phyloP scores from a whole-genome alignment of 2,329 filamentous ascomycete genomes.

The Pseudogymnoascus sp. region DNA sequence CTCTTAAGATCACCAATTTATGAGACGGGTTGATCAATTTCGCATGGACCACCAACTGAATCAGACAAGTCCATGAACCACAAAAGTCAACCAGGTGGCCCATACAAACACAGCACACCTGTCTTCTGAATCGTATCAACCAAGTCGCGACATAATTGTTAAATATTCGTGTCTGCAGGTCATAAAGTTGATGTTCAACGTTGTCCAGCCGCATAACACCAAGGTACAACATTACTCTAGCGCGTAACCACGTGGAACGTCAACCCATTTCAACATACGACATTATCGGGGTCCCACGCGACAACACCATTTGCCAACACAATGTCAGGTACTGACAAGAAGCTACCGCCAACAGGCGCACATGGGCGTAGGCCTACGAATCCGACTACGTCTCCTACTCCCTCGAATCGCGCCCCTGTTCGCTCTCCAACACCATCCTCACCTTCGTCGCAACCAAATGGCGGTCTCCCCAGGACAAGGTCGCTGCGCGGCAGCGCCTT shows the following conservation, averaged over 20 bases:
- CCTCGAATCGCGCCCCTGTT: background rate
- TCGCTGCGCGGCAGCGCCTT: constrained; percentile 9
- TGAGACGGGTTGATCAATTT: constrained; percentile 8
- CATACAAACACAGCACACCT: background rate
- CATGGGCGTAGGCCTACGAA: constrained; percentile 2
- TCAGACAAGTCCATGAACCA: constrained; percentile 7
- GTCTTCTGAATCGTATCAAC: background rate
- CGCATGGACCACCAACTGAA: constrained; percentile 6
- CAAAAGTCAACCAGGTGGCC: background rate
- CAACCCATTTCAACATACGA: constrained; percentile 1
- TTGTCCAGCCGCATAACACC: background rate
- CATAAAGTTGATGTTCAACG: constrained; percentile 5
- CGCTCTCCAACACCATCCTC: constrained; percentile 6
- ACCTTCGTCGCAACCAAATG: constrained; percentile 8
- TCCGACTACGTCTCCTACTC: background rate
- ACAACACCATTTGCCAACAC: constrained; percentile 2
- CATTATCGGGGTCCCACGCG: constrained; percentile 5
- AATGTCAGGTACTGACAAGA: constrained; percentile 9
- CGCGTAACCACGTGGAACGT: constrained; percentile 2
- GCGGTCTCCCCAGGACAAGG: constrained; percentile 5
- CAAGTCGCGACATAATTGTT: background rate
- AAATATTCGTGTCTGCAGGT: background rate
- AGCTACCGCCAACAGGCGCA: constrained; percentile 4
- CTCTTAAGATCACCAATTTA: constrained; percentile 6
- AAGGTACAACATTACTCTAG: background rate